Conservation (phyloP, 495 filamentous ascomycete genomes). For the Massariosphaeria phaeospora region DNA sequence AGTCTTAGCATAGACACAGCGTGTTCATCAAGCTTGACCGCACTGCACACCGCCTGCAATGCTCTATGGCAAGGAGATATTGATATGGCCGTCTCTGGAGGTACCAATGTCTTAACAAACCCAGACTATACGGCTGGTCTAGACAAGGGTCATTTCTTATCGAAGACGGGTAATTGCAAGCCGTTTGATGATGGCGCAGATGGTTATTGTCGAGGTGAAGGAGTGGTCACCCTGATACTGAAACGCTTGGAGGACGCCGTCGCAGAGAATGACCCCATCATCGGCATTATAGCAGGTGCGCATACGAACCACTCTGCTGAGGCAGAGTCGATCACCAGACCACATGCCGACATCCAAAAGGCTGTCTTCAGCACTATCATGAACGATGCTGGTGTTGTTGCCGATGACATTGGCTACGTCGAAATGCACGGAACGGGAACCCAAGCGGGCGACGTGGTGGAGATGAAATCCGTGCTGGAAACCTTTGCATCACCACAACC, state of each 20-base stretch:
- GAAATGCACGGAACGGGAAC: conserved; percentile 46
- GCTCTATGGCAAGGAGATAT: conserved; percentile 39
- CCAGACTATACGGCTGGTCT: conserved; percentile 40
- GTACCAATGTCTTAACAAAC: conserved; percentile 41
- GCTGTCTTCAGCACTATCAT: conserved; percentile 21
- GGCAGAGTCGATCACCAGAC: conserved; percentile 41
- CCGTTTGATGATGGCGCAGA: conserved; percentile 42
- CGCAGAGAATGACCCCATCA: conserved; percentile 37
- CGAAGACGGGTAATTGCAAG: conserved; percentile 43
- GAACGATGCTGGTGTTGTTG: conserved; percentile 16
- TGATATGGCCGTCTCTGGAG: conserved; percentile 44
- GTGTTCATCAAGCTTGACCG: conserved; percentile 40
- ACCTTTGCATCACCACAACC: too few species aligned
- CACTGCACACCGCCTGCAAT: conserved; percentile 40
- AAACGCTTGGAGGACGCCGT: conserved; percentile 35
- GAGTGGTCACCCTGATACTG: conserved; percentile 35
- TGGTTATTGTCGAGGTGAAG: conserved; percentile 44
- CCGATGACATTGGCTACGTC: conserved; percentile 36
- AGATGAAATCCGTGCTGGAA: conserved; percentile 38
- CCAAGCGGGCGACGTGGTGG: conserved; percentile 40
- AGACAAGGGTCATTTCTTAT: conserved; percentile 40
- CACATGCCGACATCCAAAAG: conserved; percentile 35
- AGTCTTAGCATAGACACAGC: conserved; percentile 38
- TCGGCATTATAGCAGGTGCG: conserved; percentile 34
- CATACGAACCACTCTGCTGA: conserved; percentile 39